Evolutionary conservation across 2,329 filamentous ascomycete species (phyloP).

Genomic region (Colletotrichum kahawae): DNA sequence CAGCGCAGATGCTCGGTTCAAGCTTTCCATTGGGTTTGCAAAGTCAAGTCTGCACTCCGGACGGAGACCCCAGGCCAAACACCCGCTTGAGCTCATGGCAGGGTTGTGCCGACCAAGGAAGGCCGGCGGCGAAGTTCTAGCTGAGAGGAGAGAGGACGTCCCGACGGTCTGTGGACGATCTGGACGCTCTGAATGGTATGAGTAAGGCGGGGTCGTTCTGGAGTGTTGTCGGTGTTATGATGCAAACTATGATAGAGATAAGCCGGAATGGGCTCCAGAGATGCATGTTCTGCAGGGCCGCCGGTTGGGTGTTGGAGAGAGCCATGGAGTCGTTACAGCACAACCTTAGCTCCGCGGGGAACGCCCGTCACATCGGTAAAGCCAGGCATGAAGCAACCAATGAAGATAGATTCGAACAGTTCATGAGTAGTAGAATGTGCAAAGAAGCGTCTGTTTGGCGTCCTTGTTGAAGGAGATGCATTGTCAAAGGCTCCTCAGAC

Average conservation of each 20-base stretch:
- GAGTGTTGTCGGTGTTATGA: not conserved
- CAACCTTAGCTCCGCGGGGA: conserved; percentile 9
- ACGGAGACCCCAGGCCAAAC: not conserved
- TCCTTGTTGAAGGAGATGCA: not conserved
- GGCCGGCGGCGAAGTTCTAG: not conserved
- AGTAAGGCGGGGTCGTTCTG: conserved; percentile 1
- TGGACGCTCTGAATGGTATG: not conserved
- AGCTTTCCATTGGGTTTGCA: conserved; percentile 4
- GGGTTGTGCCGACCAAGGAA: not conserved
- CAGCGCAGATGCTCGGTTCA: not conserved
- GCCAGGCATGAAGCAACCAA: not conserved
- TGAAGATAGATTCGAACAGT: not conserved
- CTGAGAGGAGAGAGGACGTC: not conserved
- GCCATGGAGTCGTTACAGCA: not conserved
- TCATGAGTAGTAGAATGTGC: conserved; percentile 6
- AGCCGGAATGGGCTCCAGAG: conserved; percentile 17
- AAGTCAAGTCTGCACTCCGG: not conserved
- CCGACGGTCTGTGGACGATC: not conserved
- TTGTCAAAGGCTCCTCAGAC: not conserved
- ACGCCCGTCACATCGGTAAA: not conserved
- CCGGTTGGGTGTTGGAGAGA: not conserved
- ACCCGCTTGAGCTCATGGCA: not conserved
- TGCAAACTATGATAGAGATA: conserved; percentile 22
- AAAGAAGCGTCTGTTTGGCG: not conserved
- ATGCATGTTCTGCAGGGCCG: conserved; percentile 20